Conservation (phyloP, 2,329 filamentous ascomycete species). For the Sporothrix dimorphospora region DNA sequence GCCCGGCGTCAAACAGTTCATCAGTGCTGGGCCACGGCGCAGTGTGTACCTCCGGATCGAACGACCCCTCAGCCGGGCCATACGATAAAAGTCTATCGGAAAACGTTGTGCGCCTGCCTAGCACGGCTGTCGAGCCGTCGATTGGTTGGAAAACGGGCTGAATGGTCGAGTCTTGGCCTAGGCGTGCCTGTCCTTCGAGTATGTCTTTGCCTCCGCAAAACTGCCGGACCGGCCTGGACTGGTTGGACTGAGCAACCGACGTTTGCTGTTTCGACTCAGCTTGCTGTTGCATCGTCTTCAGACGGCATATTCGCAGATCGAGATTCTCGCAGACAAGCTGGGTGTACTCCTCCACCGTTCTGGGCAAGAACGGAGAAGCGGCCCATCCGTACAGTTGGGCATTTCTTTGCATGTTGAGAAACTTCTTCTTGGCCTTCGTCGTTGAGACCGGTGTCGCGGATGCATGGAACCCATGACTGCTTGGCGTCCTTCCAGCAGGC, state of each 20-base stretch:
- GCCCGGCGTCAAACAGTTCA: background rate
- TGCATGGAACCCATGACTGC: background rate
- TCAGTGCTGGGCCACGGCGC: background rate
- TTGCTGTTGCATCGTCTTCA: background rate
- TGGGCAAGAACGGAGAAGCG: conserved; percentile 24
- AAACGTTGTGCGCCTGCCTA: background rate
- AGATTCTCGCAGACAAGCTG: background rate
- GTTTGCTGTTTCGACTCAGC: background rate
- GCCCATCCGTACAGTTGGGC: background rate
- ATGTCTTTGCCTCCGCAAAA: background rate
- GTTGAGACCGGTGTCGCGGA: too few relatives aligned
- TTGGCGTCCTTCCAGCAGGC: background rate
- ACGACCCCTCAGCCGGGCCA: background rate
- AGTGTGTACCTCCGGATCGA: background rate
- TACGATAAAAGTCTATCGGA: background rate
- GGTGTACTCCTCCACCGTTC: background rate
- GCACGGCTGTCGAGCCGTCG: background rate
- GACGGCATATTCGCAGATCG: background rate
- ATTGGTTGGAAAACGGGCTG: background rate
- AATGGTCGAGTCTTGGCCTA: background rate
- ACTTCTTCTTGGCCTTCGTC: background rate
- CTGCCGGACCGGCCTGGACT: background rate
- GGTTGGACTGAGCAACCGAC: background rate
- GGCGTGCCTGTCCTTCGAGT: background rate
- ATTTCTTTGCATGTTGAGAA: background rate